These are phyloP conservation scores for Tolypocladium amazonense DNA, from an alignment of 2,329 filamentous ascomycete species.

Conservation along the genomic window DNA sequence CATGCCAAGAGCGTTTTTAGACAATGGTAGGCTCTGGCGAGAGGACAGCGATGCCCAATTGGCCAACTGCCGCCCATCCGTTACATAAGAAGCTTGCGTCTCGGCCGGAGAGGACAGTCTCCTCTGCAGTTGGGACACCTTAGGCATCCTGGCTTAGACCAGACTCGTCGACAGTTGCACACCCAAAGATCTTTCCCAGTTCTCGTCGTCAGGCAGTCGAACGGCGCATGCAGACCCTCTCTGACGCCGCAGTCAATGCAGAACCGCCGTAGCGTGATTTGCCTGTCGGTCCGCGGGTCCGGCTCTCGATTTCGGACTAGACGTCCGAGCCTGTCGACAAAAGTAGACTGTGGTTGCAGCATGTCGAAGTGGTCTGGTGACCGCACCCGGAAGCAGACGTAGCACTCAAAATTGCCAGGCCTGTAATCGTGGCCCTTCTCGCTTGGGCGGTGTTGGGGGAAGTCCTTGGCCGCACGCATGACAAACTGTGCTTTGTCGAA, in stretches of 20 bases:
- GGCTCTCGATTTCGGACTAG: conserved; percentile 19
- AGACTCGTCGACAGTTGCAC: conserved; percentile 24
- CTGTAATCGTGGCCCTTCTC: conserved; percentile 24
- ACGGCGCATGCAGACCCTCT: conserved; percentile 24
- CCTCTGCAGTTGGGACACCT: conserved; percentile 23
- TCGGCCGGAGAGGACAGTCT: conserved; percentile 24
- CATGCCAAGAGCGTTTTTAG: neutral
- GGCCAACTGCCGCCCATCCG: neutral
- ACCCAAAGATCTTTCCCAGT: conserved; percentile 28
- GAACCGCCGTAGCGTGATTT: conserved; percentile 25
- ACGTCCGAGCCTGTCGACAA: conserved; percentile 19
- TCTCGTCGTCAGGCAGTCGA: conserved; percentile 25
- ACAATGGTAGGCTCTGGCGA: neutral
- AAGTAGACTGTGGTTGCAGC: conserved; percentile 20
- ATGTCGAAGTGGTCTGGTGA: conserved; percentile 26
- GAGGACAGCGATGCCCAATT: neutral
- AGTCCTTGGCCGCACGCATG: conserved; percentile 29
- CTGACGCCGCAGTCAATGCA: conserved; percentile 31
- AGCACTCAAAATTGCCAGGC: conserved; percentile 31
- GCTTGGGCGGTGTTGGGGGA: conserved; percentile 26
- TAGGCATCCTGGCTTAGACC: conserved; percentile 23
- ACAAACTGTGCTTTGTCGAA: conserved; percentile 28
- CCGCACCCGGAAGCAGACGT: conserved; percentile 30
- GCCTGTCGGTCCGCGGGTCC: conserved; percentile 13
- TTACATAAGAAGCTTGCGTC: conserved; percentile 15